Percentiles rank a stretch among this genome's conserved stretches.
phyloP scores from a whole-genome alignment of 805 yeast species.

The Scheffersomyces coipomensis region DNA sequence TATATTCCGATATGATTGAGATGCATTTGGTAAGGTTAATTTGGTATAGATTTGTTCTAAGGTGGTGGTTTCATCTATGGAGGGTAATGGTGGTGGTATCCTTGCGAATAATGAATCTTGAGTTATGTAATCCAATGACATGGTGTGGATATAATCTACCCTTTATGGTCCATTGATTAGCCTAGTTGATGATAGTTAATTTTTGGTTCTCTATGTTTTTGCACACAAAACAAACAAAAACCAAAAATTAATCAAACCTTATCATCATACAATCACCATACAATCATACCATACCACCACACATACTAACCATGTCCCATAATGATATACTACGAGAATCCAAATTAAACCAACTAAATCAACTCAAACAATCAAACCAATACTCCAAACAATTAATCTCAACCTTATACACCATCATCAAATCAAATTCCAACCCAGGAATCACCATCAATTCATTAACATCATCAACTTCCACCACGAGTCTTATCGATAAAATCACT shows the following conservation, averaged over 20 bases:
- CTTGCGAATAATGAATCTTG: slow-evolving; percentile 13
- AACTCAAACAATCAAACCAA: slow-evolving; percentile 23
- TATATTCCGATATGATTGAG: no score
- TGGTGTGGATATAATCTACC: no score
- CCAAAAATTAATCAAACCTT: no score
- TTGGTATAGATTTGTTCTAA: neutral
- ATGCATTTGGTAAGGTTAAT: no score
- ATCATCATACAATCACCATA: no score
- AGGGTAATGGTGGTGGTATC: slow-evolving; percentile 8
- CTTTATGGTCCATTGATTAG: no score
- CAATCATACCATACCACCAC: no score
- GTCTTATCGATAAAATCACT: slow-evolving; percentile 35
- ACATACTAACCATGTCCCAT: slow-evolving; percentile 15
- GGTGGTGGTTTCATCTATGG: neutral
- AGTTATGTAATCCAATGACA: no score
- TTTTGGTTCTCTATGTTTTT: no score
- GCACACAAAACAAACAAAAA: no score
- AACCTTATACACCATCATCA: slow-evolving; percentile 20
- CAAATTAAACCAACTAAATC: slow-evolving; percentile 29
- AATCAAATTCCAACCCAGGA: slow-evolving; percentile 20
- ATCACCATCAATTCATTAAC: slow-evolving; percentile 7
- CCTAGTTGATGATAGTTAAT: no score
- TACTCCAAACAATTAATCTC: slow-evolving; percentile 24
- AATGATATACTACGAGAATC: slow-evolving; percentile 28
- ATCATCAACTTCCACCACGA: no score